These are phyloP conservation scores for Tagetes erecta DNA, from an alignment of 129 eudicot genomes.

Conservation along the genomic window DNA sequence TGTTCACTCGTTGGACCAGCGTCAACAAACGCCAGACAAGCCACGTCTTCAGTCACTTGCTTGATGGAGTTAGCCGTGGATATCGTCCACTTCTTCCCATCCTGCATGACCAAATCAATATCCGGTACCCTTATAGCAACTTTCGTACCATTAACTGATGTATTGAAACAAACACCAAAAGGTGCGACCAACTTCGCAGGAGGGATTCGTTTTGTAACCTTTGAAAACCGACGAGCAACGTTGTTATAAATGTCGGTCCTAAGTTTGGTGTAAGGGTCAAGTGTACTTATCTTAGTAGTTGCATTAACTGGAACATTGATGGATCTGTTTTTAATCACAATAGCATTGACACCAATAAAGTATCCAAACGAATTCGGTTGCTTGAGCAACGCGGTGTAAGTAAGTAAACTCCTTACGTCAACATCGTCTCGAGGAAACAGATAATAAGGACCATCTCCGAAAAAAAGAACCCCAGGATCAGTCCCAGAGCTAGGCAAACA, in stretches of 20 bases:
- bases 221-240: constrained; percentile 3
- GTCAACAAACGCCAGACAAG: constrained; percentile 12
- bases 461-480: neutral
- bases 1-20: constrained; percentile 17
- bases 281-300: constrained; percentile 18
- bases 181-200: constrained; percentile 1
- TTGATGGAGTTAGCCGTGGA: constrained; percentile 14
- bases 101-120: constrained; percentile 5
- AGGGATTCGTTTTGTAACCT: constrained; percentile 21
- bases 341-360: constrained; percentile 12
- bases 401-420: constrained; percentile 7
- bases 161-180: constrained; percentile 15
- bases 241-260: neutral
- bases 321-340: constrained; percentile 9
- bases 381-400: constrained; percentile 8
- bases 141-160: neutral
- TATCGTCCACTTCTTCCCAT: constrained; percentile 12
- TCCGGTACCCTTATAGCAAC: constrained; percentile 10
- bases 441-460: constrained; percentile 15
- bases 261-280: constrained; percentile 13
- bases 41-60: neutral
- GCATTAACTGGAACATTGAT: neutral
- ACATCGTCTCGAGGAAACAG: neutral
- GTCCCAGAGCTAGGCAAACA: neutral
- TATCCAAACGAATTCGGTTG: constrained; percentile 13